Evolutionary conservation across 2,329 filamentous ascomycete genomes (phyloP).

Genomic region (Volutella citrinella): DNA sequence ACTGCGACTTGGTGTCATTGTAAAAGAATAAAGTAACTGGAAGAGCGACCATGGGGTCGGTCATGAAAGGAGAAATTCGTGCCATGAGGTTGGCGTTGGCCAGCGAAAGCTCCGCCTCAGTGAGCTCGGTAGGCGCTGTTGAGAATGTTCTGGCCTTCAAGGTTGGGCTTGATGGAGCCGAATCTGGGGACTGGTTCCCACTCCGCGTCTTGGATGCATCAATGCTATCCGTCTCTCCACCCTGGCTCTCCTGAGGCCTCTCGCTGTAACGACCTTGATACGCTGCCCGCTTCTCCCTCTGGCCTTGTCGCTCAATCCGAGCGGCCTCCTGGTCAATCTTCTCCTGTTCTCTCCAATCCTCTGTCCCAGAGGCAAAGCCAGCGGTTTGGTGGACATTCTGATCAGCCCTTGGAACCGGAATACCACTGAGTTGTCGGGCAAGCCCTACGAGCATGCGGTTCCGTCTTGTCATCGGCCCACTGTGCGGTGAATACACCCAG

Average conservation of each 20-base stretch:
- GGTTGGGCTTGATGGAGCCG: constrained; percentile 42
- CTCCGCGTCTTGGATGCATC: constrained; percentile 27
- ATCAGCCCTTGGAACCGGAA: constrained; percentile 63
- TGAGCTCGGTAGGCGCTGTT: constrained; percentile 57
- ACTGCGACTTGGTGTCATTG: constrained; percentile 78
- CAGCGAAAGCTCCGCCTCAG: constrained; percentile 68
- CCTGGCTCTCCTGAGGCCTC: constrained; percentile 46
- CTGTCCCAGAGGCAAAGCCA: no score
- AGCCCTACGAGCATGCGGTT: constrained; percentile 85
- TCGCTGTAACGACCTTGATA: constrained; percentile 74
- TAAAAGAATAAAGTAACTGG: constrained; percentile 95
- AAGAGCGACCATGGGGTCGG: constrained; percentile 71
- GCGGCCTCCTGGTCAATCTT: constrained; percentile 73
- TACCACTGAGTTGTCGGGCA: constrained; percentile 81
- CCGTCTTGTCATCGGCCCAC: constrained; percentile 79
- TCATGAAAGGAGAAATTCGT: constrained; percentile 84
- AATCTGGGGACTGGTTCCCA: constrained; percentile 35
- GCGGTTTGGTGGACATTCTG: constrained; percentile 24
- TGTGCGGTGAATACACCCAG: constrained; percentile 89
- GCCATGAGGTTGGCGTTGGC: constrained; percentile 89
- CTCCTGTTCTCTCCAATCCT: constrained; percentile 56
- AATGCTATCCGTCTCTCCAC: constrained; percentile 29
- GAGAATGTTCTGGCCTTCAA: constrained; percentile 35
- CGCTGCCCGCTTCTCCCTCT: constrained; percentile 68
- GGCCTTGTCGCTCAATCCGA: constrained; percentile 69